Evolutionary conservation across 2,329 filamentous ascomycete genomes (phyloP).

Genomic region (Eutypa lata): DNA sequence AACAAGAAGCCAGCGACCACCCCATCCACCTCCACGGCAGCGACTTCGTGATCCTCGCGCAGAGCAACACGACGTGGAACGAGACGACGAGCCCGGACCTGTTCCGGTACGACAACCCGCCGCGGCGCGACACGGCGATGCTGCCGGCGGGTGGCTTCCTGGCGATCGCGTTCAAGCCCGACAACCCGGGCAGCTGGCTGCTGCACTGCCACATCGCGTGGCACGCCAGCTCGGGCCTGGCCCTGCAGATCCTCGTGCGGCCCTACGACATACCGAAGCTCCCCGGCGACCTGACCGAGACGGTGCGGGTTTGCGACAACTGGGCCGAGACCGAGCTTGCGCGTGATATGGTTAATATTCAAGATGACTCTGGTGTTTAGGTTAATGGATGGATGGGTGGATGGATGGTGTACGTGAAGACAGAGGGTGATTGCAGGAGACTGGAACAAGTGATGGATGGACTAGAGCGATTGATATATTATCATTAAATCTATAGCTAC

Average conservation of each 20-base stretch:
- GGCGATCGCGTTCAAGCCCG: not conserved
- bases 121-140: constrained; percentile 1
- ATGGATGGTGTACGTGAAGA: too few species aligned
- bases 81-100: constrained; percentile 1
- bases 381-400: too few species aligned
- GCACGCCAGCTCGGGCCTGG: constrained; percentile 22
- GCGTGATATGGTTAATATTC: not conserved
- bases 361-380: constrained; percentile 13
- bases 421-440: too few species aligned
- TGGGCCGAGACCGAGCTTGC: constrained; percentile 5
- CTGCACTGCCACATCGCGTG: constrained; percentile 26
- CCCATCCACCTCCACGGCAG: constrained; percentile 51
- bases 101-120: constrained; percentile 15
- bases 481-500: not conserved
- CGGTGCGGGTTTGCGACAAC: constrained; percentile 6
- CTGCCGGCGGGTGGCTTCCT: constrained; percentile 1
- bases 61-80: constrained; percentile 15
- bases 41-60: constrained; percentile 43
- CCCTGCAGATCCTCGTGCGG: constrained; percentile 21
- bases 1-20: constrained; percentile 29
- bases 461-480: too few species aligned
- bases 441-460: too few species aligned
- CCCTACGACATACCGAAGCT: constrained; percentile 5
- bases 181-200: constrained; percentile 13
- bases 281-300: constrained; percentile 7